Base-by-base conservation (phyloP, 169 alveolate genomes). In the Hepatocystis sp. region DNA sequence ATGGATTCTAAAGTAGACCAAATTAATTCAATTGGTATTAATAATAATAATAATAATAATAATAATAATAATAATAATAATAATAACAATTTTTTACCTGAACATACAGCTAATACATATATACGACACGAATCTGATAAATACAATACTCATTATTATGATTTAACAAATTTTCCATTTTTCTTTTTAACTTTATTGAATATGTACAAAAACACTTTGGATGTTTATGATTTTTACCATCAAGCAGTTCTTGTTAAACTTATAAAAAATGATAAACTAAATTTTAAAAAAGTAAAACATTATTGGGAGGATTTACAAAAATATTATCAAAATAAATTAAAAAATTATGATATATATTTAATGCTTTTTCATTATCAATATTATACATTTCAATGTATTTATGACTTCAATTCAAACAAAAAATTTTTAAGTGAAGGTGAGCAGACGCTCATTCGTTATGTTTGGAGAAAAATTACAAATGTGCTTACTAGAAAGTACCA, bases 301-400 rank as follows among this genome's bases (percentile, higher is more conserved):
- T 58, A 56, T 39, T 51, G 28, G 15, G 34, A 71, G 28, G 46
- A 71, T 36, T 15, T 71, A 21, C 47, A 58, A 44, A 42, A 23
- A 17, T 71, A 58, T 44, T 34, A 58, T 32, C 32, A 71, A 39
- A 71, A 71, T 25, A 71, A 56, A 42, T 8, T 71, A 23, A 46
- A 15, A 0, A 32, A 28, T 32, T 71, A 71, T 36, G 86, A 71
- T 51, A 15, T 71, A 27, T 71, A 71, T 44, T 30, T 71, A 21
- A 71, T 71, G 86, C 76, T 71, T 44, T 63, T 58, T 30, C 36
- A 71, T 44, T 71, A 71, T 32, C 86, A 71, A 42, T 56, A 40
- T 10, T 58, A 58, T 56, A 56, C 76, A 8, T 71, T 71, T 17
- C 86, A 71, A 25, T 55, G 78, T 10, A 36, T 71, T 56, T 28